A percentile compares a stretch with the other conserved stretches of the same genome.
Conservation (phyloP, 2,329 filamentous ascomycete species). For the Sporothrix pallida region DNA sequence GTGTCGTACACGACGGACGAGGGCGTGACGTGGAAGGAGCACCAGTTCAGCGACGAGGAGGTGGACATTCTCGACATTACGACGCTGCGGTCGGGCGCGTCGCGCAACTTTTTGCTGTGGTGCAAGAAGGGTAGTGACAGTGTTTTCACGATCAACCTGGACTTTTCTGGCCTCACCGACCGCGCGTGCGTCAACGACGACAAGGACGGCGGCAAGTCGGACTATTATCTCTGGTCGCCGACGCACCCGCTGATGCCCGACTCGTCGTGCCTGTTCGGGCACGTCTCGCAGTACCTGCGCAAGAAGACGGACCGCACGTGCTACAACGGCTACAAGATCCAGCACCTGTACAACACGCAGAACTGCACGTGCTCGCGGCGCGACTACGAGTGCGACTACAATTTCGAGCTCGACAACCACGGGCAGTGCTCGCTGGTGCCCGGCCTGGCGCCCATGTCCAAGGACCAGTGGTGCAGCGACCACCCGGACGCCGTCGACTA, state of each 20-base stretch:
- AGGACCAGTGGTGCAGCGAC: constrained; percentile 57
- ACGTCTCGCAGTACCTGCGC: constrained; percentile 85
- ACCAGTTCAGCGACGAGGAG: constrained; percentile 71
- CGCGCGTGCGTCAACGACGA: constrained; percentile 73
- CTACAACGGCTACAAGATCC: constrained; percentile 77
- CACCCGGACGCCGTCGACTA: constrained; percentile 77
- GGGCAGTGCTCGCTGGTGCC: constrained; percentile 76
- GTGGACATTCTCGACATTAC: constrained; percentile 80
- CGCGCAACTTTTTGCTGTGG: constrained; percentile 92
- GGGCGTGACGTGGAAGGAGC: constrained; percentile 78
- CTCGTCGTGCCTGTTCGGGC: constrained; percentile 88
- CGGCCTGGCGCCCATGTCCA: constrained; percentile 67
- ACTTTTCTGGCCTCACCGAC: constrained; percentile 82
- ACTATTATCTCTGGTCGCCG: constrained; percentile 89
- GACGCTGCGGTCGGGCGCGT: constrained; percentile 86
- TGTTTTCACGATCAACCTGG: constrained; percentile 78
- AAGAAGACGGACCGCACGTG: constrained; percentile 82
- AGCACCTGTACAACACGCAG: constrained; percentile 71
- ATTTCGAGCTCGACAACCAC: constrained; percentile 80
- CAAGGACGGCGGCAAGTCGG: constrained; percentile 57
- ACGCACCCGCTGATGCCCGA: constrained; percentile 75
- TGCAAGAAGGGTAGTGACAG: constrained; percentile 57
- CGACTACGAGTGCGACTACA: constrained; percentile 97
- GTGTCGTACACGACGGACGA: constrained; percentile 65
- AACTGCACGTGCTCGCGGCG: constrained; percentile 84